Evolutionary conservation across 495 filamentous ascomycete species (phyloP).

Genomic region (Apiosordaria backusii): DNA sequence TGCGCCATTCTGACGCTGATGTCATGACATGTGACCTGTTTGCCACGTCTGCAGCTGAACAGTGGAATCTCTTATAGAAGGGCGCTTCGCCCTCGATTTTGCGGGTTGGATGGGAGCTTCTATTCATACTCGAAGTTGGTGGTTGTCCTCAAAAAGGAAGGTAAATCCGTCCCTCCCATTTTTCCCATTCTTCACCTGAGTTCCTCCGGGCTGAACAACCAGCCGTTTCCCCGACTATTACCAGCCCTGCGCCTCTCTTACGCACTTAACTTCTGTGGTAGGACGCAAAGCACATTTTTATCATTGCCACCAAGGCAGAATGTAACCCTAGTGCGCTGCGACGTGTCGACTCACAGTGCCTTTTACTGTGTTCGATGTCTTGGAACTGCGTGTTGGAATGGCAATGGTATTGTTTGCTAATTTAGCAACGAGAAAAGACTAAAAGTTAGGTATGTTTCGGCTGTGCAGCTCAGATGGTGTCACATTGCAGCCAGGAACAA

Average conservation of each 20-base stretch:
- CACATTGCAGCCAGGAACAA: background rate
- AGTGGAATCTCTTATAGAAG: background rate
- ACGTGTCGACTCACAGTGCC: background rate
- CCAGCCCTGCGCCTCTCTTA: background rate
- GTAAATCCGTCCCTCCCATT: background rate
- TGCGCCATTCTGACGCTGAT: background rate
- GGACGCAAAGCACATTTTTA: background rate
- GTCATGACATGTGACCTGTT: background rate
- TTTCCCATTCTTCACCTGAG: background rate
- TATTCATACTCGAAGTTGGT: no score
- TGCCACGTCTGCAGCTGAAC: background rate
- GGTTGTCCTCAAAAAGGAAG: no score
- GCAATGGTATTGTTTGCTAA: background rate
- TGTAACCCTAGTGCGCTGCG: background rate
- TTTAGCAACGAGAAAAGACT: background rate
- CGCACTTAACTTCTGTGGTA: background rate
- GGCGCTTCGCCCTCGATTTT: no score
- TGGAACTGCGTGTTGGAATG: background rate
- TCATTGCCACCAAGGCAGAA: background rate
- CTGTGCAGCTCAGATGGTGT: background rate
- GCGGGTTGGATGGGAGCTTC: no score
- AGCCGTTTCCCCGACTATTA: background rate
- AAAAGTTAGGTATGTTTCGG: background rate
- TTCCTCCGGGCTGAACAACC: background rate
- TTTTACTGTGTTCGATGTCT: background rate